Evolutionary conservation across 768 basidiomycete species (phyloP).

Genomic region (Boletus speciosus): DNA sequence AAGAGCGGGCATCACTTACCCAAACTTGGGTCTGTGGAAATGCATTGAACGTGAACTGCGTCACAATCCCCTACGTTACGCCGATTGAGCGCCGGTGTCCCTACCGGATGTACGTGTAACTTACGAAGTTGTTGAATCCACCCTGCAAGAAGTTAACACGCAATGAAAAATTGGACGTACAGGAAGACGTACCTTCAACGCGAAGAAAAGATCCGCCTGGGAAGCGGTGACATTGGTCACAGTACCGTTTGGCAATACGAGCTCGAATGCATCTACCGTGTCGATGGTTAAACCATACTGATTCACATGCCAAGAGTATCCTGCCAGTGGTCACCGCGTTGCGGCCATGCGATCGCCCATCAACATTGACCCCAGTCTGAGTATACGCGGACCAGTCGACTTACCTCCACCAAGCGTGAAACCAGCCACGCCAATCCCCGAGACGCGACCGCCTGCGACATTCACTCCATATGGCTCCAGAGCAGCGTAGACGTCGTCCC

Average conservation of each 20-base stretch:
- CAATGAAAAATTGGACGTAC: neutral
- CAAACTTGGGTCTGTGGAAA: conserved; percentile 31
- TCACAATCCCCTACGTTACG: conserved; percentile 51
- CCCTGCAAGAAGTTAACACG: conserved; percentile 38
- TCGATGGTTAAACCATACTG: conserved; percentile 57
- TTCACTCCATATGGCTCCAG: conserved; percentile 48
- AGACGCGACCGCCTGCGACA: conserved; percentile 57
- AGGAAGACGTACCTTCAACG: conserved; percentile 35
- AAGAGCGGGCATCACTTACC: conserved; percentile 12
- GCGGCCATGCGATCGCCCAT: conserved; percentile 5
- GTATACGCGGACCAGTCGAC: conserved; percentile 1
- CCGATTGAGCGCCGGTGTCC: conserved; percentile 33
- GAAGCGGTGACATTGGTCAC: conserved; percentile 35
- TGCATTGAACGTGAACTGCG: conserved; percentile 50
- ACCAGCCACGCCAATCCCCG: conserved; percentile 58
- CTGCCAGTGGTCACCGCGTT: conserved; percentile 28
- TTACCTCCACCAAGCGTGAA: conserved; percentile 57
- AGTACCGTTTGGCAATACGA: conserved; percentile 56
- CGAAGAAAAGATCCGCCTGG: conserved; percentile 43
- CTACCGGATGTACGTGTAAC: conserved; percentile 2
- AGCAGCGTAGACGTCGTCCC: conserved; percentile 64
- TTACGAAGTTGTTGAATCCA: conserved; percentile 61
- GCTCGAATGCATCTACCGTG: conserved; percentile 51
- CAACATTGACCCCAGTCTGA: neutral
- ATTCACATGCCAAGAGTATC: conserved; percentile 65